Base-by-base conservation (phyloP, 2,329 filamentous ascomycete species). In the Amesomyces nigricolor region DNA sequence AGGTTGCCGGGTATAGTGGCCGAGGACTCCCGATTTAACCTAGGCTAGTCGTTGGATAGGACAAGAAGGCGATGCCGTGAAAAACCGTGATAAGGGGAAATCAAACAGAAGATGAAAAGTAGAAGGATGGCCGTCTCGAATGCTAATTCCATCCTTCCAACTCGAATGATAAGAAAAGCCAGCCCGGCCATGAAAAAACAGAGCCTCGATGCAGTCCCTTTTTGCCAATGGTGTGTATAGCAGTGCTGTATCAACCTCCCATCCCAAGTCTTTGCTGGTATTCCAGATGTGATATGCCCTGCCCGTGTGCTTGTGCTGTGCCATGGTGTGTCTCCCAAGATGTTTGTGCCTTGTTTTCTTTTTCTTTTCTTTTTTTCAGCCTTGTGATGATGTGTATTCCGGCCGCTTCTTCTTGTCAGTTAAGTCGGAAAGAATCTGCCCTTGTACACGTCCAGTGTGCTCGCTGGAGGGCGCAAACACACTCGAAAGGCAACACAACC, bases 231-330 rank as follows among this genome's bases (percentile, higher is more conserved):
- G 44, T 38, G 50, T 53, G 49, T 45, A 50, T 51, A 52, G 54
- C 45, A 49, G 37, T 48, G 50, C 43, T 56, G 47, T 56, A 53
- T 56, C 47, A 42, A 8, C 9, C 53, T 48, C 42, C 43, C 53
- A 44, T 53, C 47, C 60, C 54, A 58, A 51, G 37, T 54, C 57
- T 59, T 55, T 58, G 49, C 47, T 46, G 43, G 48, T 48, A 51
- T 32, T 26, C 26, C 22, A 10, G n/a, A 32, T 47, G 47, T 50
- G 47, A 47, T 44, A 17, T 38, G 30, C 35, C 51, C 51, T 26
- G 22, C 22, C 22, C 22, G 22, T 49, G 54, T 54, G 38, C 48
- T 37, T 57, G 39, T 19, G 29, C 46, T 42, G 6, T 53, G 45
- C 32, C 37, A 52, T 54, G 53, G 53, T 57, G 51, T 11, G 37